Percentiles rank a stretch among this genome's conserved stretches.
These are phyloP conservation scores for Fonsecaea monophora DNA, from an alignment of 2,329 filamentous ascomycete species.

Conservation along the genomic window DNA sequence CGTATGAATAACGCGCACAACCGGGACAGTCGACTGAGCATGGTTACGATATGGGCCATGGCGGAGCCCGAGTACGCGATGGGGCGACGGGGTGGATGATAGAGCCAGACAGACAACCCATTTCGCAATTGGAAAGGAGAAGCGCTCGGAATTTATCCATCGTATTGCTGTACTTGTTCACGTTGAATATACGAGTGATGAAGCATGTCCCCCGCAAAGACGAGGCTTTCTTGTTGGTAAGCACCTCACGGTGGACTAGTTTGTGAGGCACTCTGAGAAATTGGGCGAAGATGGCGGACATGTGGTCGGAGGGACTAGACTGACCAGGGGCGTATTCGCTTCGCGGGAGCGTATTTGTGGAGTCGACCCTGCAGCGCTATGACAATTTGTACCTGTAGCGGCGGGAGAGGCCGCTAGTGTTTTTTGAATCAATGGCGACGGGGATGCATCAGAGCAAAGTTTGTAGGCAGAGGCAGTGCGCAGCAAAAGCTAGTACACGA, in stretches of 20 bases:
- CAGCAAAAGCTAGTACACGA: neutral
- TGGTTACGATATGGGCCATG: neutral
- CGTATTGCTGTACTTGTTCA: too few species aligned
- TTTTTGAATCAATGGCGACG: too few species aligned
- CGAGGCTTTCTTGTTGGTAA: neutral
- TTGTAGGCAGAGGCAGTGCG: neutral
- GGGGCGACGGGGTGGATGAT: neutral
- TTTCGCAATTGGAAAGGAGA: too few species aligned
- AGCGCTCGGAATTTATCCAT: neutral
- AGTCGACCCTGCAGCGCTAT: neutral
- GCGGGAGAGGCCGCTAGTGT: too few species aligned
- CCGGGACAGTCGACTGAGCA: neutral
- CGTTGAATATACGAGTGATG: too few species aligned
- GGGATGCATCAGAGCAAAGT: neutral
- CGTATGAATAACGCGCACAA: neutral
- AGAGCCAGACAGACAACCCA: neutral
- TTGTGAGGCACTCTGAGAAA: neutral
- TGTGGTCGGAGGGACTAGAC: neutral
- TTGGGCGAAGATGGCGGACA: neutral
- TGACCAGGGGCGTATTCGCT: conserved; percentile 3
- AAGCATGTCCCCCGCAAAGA: neutral
- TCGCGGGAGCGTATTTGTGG: neutral
- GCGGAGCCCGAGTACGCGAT: neutral
- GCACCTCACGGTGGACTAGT: neutral
- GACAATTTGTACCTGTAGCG: neutral